Conservation (phyloP, 495 filamentous ascomycete species). For the Penicillium fimorum region DNA sequence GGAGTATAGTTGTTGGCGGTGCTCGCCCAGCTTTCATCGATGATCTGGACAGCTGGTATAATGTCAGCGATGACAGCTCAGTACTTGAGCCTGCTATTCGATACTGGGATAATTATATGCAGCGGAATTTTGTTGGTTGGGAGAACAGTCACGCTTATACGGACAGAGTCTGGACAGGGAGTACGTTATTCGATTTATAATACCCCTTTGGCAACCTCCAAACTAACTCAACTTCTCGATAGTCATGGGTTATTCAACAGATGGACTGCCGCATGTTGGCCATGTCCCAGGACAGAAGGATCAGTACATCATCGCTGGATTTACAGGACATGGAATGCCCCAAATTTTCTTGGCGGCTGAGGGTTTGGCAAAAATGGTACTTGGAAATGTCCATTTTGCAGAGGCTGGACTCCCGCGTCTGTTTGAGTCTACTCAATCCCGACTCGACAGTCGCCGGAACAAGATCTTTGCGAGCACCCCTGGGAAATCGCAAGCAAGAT, state of each 20-base stretch:
- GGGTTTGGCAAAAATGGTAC: conserved; percentile 45
- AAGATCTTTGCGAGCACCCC: conserved; percentile 17
- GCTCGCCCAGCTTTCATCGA: conserved; percentile 36
- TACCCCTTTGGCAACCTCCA: not conserved
- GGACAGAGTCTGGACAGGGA: conserved; percentile 53
- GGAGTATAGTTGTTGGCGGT: conserved; percentile 55
- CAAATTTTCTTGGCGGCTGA: conserved; percentile 46
- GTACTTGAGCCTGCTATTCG: conserved; percentile 38
- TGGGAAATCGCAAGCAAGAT: conserved; percentile 6
- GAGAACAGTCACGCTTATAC: conserved; percentile 43
- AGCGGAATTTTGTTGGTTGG: conserved; percentile 49
- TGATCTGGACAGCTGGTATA: conserved; percentile 44
- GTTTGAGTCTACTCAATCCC: conserved; percentile 36
- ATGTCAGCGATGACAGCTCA: conserved; percentile 48
- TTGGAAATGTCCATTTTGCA: conserved; percentile 31
- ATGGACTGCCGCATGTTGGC: conserved; percentile 46
- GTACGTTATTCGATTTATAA: conserved; percentile 29
- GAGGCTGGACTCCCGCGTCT: conserved; percentile 39
- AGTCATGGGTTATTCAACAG: conserved; percentile 44
- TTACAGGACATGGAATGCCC: conserved; percentile 53
- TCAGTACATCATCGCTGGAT: conserved; percentile 48
- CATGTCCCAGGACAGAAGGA: conserved; percentile 40
- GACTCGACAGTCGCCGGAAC: conserved; percentile 28
- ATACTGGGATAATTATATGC: conserved; percentile 52
- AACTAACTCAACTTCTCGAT: not conserved